phyloP scores from a whole-genome alignment of 2,329 filamentous ascomycete genomes.

The Aspergillus alliaceus region DNA sequence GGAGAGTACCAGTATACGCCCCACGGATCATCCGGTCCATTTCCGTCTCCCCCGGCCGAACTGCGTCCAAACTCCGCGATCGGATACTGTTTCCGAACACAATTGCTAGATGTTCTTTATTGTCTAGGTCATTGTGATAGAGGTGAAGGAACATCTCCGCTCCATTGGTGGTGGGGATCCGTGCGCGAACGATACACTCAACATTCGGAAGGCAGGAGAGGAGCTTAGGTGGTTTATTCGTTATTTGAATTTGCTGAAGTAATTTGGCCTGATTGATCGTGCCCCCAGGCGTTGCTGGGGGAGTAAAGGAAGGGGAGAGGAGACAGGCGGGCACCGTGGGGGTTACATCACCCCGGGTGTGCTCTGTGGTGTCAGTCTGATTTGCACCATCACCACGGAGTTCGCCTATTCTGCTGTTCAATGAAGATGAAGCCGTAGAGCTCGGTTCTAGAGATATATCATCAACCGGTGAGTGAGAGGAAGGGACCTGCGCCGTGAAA shows the following conservation, averaged over 20 bases:
- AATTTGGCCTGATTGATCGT: constrained; percentile 32
- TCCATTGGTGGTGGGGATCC: constrained; percentile 87
- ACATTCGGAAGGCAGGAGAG: constrained; percentile 77
- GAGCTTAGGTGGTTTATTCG: constrained; percentile 64
- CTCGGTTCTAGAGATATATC: constrained; percentile 24
- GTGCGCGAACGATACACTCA: constrained; percentile 89
- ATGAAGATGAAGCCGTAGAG: constrained; percentile 4
- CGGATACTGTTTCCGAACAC: constrained; percentile 90
- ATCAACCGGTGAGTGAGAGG: constrained; percentile 20
- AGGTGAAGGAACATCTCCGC: constrained; percentile 97
- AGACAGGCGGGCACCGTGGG: constrained; percentile 53
- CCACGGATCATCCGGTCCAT: constrained; percentile 82
- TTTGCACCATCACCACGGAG: constrained; percentile 18
- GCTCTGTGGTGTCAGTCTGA: constrained; percentile 22
- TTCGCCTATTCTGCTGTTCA: constrained; percentile 12
- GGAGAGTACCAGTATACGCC: constrained; percentile 85
- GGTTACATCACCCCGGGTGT: constrained; percentile 34
- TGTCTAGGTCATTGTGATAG: constrained; percentile 89
- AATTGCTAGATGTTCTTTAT: constrained; percentile 95
- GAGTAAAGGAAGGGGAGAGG: constrained; percentile 54
- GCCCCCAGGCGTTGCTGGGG: constrained; percentile 46
- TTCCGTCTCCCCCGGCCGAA: constrained; percentile 49
- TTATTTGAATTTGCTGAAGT: constrained; percentile 29
- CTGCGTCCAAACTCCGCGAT: constrained; percentile 57
- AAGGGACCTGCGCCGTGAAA: constrained; percentile 42